These are phyloP conservation scores for Herpetomonas muscarum DNA, from an alignment of 208 protist genomes.

Conservation along the genomic window DNA sequence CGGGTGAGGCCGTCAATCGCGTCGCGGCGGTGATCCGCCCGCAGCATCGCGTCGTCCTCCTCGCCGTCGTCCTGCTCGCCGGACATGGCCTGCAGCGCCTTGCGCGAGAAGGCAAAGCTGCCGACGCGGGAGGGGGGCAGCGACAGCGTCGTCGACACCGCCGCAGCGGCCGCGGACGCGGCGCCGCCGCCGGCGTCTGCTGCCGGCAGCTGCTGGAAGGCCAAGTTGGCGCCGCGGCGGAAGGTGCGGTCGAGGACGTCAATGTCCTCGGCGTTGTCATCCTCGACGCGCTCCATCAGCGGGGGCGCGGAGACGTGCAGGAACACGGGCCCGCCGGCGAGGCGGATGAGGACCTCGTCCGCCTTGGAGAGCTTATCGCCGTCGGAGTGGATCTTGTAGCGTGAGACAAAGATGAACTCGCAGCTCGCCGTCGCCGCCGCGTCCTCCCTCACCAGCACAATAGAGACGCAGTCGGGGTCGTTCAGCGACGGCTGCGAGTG, in stretches of 20 bases:
- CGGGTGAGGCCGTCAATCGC: conserved; percentile 26
- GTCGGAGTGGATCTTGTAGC: conserved; percentile 73
- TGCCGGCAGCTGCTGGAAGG: conserved; percentile 2
- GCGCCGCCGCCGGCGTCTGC: conserved; percentile 1
- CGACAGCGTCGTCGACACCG: background rate
- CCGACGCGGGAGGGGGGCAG: background rate
- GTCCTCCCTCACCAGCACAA: conserved; percentile 42
- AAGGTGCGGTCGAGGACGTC: conserved; percentile 38
- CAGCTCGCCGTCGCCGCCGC: conserved; percentile 36
- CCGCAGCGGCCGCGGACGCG: background rate
- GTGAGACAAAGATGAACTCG: conserved; percentile 61
- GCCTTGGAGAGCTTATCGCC: conserved; percentile 53
- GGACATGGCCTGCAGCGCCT: background rate
- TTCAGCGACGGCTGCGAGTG: conserved; percentile 48
- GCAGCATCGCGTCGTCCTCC: conserved; percentile 3
- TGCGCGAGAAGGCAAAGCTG: background rate
- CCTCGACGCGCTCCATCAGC: conserved; percentile 12
- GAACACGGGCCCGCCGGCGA: conserved; percentile 45
- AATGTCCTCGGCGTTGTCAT: conserved; percentile 15
- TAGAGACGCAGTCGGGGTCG: conserved; percentile 60
- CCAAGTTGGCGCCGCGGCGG: conserved; percentile 24
- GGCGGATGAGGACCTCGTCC: conserved; percentile 62
- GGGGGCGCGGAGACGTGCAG: conserved; percentile 50
- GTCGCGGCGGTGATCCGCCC: conserved; percentile 1
- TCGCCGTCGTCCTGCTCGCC: background rate